Base-by-base conservation (phyloP, 106 monocot species). In the Platanthera zijinensis region DNA sequence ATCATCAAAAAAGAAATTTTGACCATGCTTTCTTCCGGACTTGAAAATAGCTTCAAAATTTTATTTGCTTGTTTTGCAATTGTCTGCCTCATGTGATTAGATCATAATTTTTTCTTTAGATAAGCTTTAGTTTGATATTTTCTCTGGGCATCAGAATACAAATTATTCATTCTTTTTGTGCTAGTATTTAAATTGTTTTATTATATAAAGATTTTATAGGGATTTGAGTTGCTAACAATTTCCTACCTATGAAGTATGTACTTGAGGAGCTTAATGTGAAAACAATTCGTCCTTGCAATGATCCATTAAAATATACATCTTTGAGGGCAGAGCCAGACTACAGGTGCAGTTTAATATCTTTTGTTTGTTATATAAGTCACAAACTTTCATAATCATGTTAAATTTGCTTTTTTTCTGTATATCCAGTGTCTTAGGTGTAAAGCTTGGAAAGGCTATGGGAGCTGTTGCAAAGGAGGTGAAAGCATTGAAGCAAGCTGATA, bases 271-370 rank as follows among this genome's bases (percentile, higher is more conserved):
- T 99, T 71, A 99, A 99, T 81, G 81, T 99, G 51, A 99, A 89
- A 84, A 85, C 94, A 63, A 83, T 99, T 48, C 82, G 90, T 83
- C 94, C 94, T 50, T 99, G 97, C 83, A 92, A 82, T 77, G 94
- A 99, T 92, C 88, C 85, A 49, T 82, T 99, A 72, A 89, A 80
- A 68, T 99, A 92, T 78, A 91, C 94, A 69, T 89, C 89, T 86
- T 76, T 99, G 62, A 89, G 92, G 21, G 97, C 97, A 18, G 97
- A 99, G 62, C 97, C 97, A 72, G 87, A 99, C 82, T 99, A 88
- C 86, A 97, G 93, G 96, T 97, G 80, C 75, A 47, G 52, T 18
- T 22, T 39, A 39, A 64, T 62, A 8, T 50, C 50, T 19, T 63
- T n/a, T 21, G 21, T 50, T 22, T 50, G n/a, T 72, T 22, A 11